Base-by-base conservation (phyloP, 2,329 filamentous ascomycete genomes). In the Clonostachys chloroleuca region DNA sequence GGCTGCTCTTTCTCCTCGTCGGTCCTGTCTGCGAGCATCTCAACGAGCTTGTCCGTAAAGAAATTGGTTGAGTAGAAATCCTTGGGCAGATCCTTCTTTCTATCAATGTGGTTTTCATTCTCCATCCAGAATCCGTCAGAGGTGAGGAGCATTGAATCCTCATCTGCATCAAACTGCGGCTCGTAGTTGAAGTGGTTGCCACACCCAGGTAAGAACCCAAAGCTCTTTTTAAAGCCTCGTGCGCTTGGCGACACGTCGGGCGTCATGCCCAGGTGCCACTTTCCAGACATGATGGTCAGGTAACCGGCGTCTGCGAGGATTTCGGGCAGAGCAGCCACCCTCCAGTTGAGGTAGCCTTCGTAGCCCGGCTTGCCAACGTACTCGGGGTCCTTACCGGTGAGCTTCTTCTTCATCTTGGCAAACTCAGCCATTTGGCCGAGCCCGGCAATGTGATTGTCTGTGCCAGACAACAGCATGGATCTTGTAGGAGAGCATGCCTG, bases 401-500 rank as follows among this genome's bases (percentile, higher is more conserved):
- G 24, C 16, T 39, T 35, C 42, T 44, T 10, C 17, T 14, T 12
- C 12, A n/a, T 20, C 12, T 16, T 40, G 42, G 40, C 44, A 30
- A n/a, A 37, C 39, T 48, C 47, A 5, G 24, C 37, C 43, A 48
- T 34, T 14, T 45, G 35, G 4, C 47, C 47, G 4, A 48, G 66
- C 2, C 81, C 75, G 9, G 74, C 74, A 44, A 79, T 78, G 55
- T 78, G 80, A 54, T 83, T 46, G 44, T 48, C 47, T 4, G 47
- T 48, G 16, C 47, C 47, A 13, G 43, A 42, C 8, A 48, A 12
- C 2, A 48, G 37, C 81, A 84, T 84, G 42, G 80, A 75, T 41
- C 81, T 68, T 5, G 78, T 80, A 5, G 81, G 81, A 46, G 78
- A 82, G 60, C 80, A 84, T 47, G 80, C 79, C 8, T 80, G 75